These are phyloP conservation scores for Scytalidium lignicola DNA, from an alignment of 2,329 filamentous ascomycete genomes.

Conservation along the genomic window DNA sequence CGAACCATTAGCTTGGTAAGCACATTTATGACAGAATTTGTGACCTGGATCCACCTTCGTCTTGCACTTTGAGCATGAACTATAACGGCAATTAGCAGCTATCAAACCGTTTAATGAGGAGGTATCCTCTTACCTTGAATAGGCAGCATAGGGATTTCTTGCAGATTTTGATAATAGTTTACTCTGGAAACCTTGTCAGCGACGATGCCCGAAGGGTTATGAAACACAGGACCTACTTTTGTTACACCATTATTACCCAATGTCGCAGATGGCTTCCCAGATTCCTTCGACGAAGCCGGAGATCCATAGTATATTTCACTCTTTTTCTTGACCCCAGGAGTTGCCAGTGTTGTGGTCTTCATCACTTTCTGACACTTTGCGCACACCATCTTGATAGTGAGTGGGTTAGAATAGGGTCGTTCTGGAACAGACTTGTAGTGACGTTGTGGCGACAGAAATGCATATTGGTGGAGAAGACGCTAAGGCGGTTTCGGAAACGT, in stretches of 20 bases:
- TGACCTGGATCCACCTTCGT: constrained; percentile 58
- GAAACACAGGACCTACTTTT: constrained; percentile 40
- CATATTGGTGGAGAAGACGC: constrained; percentile 3
- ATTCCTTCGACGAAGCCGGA: constrained; percentile 34
- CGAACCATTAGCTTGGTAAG: constrained; percentile 56
- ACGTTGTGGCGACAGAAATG: constrained; percentile 3
- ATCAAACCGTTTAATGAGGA: neutral
- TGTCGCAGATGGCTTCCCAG: constrained; percentile 43
- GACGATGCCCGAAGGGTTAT: neutral
- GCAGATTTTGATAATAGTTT: constrained; percentile 60
- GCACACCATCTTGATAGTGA: constrained; percentile 54
- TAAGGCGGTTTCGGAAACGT: neutral
- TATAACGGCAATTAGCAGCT: neutral
- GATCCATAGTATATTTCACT: constrained; percentile 63
- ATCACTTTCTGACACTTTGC: constrained; percentile 57
- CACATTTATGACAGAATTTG: constrained; percentile 57
- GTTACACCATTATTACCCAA: constrained; percentile 53
- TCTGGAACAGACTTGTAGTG: constrained; percentile 6
- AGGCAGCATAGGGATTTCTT: constrained; percentile 61
- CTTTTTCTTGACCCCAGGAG: constrained; percentile 62
- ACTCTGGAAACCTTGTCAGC: constrained; percentile 37
- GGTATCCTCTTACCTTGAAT: constrained; percentile 38
- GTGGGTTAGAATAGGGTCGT: constrained; percentile 3
- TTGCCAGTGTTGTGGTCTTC: constrained; percentile 56
- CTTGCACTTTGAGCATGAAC: constrained; percentile 55